A percentile compares a stretch with the other conserved stretches of the same genome.
Evolutionary conservation across 1,139 yeast species (phyloP).

Genomic region (Diutina neorugosa): DNA sequence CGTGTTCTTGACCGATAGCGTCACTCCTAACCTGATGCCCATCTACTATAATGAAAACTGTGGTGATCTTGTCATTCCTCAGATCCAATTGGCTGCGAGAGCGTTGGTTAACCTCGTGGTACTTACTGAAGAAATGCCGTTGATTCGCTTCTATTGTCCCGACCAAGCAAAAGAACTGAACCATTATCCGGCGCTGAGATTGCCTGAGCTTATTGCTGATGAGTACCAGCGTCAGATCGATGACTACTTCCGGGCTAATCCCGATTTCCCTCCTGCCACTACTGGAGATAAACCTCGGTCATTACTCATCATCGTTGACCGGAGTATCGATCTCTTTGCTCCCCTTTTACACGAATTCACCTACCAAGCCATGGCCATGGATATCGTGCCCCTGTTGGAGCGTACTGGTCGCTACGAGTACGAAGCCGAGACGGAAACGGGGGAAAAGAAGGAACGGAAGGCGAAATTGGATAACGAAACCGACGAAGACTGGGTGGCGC

Average conservation of each 20-base stretch:
- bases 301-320: conserved; percentile 63
- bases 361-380: conserved; percentile 92
- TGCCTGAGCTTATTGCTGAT: conserved; percentile 65
- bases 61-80: conserved; percentile 44
- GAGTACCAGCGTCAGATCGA: conserved; percentile 64
- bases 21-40: conserved; percentile 50
- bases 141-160: conserved; percentile 42
- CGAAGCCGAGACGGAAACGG: conserved; percentile 48
- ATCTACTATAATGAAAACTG: conserved; percentile 63
- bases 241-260: conserved; percentile 57
- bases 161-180: conserved; percentile 37
- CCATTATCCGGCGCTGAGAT: conserved; percentile 40
- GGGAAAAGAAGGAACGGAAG: conserved; percentile 31
- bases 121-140: conserved; percentile 79
- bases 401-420: conserved; percentile 47
- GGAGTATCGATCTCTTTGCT: conserved; percentile 73
- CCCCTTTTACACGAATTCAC: conserved; percentile 85
- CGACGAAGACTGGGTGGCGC: conserved; percentile 64
- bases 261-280: conserved; percentile 51
- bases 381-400: conserved; percentile 41
- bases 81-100: conserved; percentile 47
- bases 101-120: conserved; percentile 63
- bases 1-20: conserved; percentile 25
- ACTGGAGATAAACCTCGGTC: conserved; percentile 54
- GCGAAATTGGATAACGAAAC: conserved; percentile 43